Percentiles rank a stretch among this genome's conserved stretches.
Evolutionary conservation across 768 basidiomycete species (phyloP).

Genomic region (Mycena indigotica): DNA sequence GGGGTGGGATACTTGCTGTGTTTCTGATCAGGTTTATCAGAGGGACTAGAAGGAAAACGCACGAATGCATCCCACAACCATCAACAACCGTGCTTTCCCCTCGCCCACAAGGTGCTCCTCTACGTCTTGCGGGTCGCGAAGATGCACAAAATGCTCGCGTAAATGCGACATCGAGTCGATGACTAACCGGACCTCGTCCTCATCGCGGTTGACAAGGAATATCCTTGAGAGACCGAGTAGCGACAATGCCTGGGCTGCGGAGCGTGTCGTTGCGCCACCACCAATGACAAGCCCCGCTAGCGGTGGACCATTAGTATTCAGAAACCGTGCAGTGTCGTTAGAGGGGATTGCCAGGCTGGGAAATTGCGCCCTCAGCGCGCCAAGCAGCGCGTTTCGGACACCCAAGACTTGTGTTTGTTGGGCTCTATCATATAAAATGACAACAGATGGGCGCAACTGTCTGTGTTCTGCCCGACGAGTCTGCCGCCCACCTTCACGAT

Average conservation of each 20-base stretch:
- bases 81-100: constrained; percentile 28
- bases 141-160: constrained; percentile 31
- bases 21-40: background rate
- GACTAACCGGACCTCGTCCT: constrained; percentile 33
- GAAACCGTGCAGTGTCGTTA: constrained; percentile 20
- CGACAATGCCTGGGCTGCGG: constrained; percentile 41
- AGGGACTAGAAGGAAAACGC: constrained; percentile 2
- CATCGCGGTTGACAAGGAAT: constrained; percentile 35
- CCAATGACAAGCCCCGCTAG: constrained; percentile 38
- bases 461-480: constrained; percentile 40
- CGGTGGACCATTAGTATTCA: constrained; percentile 3
- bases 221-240: constrained; percentile 61
- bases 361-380: constrained; percentile 29
- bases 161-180: constrained; percentile 29
- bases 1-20: constrained; percentile 31
- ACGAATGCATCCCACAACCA: constrained; percentile 42
- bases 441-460: constrained; percentile 26
- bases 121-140: constrained; percentile 32
- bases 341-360: constrained; percentile 21
- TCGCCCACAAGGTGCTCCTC: constrained; percentile 30
- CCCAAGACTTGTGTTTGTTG: constrained; percentile 30
- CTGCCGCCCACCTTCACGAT: constrained; percentile 38
- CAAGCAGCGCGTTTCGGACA: constrained; percentile 35
- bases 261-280: constrained; percentile 42
- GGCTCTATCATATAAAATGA: background rate